Conservation (phyloP, 371 early-diverging fungal species). For the Rhizopus sp. region DNA sequence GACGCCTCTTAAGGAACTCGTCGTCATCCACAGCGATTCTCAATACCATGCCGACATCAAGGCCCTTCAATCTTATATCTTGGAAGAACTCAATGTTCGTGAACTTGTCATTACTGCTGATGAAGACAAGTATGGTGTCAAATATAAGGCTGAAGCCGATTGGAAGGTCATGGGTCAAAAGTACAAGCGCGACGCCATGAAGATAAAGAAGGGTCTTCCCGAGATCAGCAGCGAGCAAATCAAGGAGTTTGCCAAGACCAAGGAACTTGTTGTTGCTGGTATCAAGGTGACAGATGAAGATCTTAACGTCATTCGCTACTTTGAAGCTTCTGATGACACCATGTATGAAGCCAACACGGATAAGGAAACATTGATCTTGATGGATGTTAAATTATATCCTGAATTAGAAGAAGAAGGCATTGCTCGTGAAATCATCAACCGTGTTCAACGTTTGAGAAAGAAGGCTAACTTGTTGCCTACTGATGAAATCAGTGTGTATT, state of each 20-base stretch:
- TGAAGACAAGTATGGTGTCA: conserved; percentile 91
- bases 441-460: conserved; percentile 98
- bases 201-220: conserved; percentile 89
- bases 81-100: conserved; percentile 95
- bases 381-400: conserved; percentile 85
- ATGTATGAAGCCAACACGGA: conserved; percentile 80
- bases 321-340: conserved; percentile 60
- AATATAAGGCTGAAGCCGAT: conserved; percentile 91
- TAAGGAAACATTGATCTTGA: conserved; percentile 86
- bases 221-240: conserved; percentile 76
- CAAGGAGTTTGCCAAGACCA: conserved; percentile 75
- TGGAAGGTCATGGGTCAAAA: conserved; percentile 87
- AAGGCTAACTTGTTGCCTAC: conserved; percentile 83
- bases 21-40: conserved; percentile 88
- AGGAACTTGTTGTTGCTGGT: conserved; percentile 78
- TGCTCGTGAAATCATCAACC: conserved; percentile 98
- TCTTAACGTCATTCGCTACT: conserved; percentile 79
- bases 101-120: conserved; percentile 85
- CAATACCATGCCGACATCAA: conserved; percentile 89
- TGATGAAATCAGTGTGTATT: conserved; percentile 86
- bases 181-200: conserved; percentile 87
- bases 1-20: conserved; percentile 95
- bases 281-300: conserved; percentile 82
- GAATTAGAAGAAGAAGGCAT: conserved; percentile 90
- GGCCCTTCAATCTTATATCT: conserved; percentile 81